Base-by-base conservation (phyloP, 179 eudicot genomes). In the Pouteria campechiana region DNA sequence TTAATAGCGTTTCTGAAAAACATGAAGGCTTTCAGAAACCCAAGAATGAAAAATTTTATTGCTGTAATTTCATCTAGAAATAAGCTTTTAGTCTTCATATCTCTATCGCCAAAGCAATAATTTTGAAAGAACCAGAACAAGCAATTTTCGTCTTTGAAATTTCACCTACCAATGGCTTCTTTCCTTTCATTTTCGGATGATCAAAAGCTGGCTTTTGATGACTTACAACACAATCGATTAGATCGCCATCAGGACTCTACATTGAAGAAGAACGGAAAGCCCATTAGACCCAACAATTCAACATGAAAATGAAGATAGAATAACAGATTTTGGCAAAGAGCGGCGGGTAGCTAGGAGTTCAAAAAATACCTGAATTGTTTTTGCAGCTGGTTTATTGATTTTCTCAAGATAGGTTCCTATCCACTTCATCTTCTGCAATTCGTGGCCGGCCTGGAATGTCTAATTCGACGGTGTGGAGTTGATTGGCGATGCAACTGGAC, bases 221-320 rank as follows among this genome's bases (percentile, higher is more conserved):
- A 39, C 75, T 25, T 49, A 44, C 27, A 1, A 87, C 68, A 50
- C 96, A 87, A 53, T 87, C 94, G 63, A 87, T 79, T 41, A 76
- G 31, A 74, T 87, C 96, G 17, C 96, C 98, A 58, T 90, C 94
- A 28, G 80, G 66, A 50, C 98, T 90, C 98, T 90, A 67, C 49
- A 21, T 17, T 39, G 51, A 22, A 29, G 15, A 31, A 27, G 18
- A 37, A 21, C 10, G 13, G 12, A 3, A 44, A 44, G 17, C 2
- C 16, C 15, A 15, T 15, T 2, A 12, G 17, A 43, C 12, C 7
- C 20, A 25, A 1, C 16, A 44, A 12, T 27, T 3, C 17, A 27
- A 44, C 6, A 2, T 3, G 19, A 11, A 0, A 40, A 39, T 11
- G 16, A 41, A 7, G 9, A 5, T 16, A 38, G 7, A 27, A 38